Base-by-base conservation (phyloP, 108 stramenopile genomes). In the Aureococcus anophagefferens region DNA sequence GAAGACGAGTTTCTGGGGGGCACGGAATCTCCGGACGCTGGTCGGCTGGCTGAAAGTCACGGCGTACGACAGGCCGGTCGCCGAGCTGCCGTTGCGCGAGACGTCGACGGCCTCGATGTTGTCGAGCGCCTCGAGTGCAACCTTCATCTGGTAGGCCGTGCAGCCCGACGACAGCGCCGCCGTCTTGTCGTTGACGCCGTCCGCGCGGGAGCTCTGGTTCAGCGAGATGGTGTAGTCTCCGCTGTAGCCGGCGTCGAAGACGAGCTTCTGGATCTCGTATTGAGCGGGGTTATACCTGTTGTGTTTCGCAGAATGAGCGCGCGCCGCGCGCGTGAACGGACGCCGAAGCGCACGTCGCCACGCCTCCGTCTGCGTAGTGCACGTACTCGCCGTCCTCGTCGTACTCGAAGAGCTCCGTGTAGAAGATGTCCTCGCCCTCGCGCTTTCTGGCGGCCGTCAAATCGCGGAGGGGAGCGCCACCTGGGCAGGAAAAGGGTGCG, bases 331-430 rank as follows among this genome's bases (percentile, higher is more conserved):
- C 44, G 13, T 15, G 44, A 7, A 45, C 7, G 44, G 13, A 15
- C 44, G 44, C 13, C 44, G 13, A 15, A 45, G 44, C 15, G 13
- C n/a, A n/a, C 31, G 79, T 67, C 51, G 79, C 72, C 0, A 76
- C 70, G 37, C 84, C 84, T 33, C 84, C 84, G 72, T 85, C 81
- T 30, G 78, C 65, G 46, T 80, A 77, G 65, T 80, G 79, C 15
- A 81, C 82, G 44, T 81, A 81, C 63, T 77, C 84, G 51, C 67
- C 35, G 25, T 77, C 68, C 31, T 72, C 64, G 75, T 88, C 80
- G 4, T 81, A 72, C 34, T 72, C 59, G 84, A 83, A 90, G 30
- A 89, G 65, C 72, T 93, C 92, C 25, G 88, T 88, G 69, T 88
- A 91, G 77, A 93, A 93, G 11, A 86, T 21, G 73, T 93, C 92